Percentiles rank a stretch among this genome's conserved stretches.
These are phyloP conservation scores for Mortierella sp. DNA, from an alignment of 371 early-diverging fungal genomes.

Conservation along the genomic window DNA sequence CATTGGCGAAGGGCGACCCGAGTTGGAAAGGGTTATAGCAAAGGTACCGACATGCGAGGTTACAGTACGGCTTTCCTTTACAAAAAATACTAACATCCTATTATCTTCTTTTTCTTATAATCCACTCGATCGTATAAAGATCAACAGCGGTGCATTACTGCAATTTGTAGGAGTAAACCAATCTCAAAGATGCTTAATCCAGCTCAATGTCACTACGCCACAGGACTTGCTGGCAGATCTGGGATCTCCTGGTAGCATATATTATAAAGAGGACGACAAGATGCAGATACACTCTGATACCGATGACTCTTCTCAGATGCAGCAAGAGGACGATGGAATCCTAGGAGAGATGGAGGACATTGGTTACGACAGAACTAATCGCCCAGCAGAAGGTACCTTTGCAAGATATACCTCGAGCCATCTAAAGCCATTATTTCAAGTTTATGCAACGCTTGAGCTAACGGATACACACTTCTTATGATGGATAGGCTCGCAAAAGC, in stretches of 20 bases:
- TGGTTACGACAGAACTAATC: slow-evolving; percentile 33
- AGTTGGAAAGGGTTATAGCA: slow-evolving; percentile 66
- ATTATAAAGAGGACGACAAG: slow-evolving; percentile 80
- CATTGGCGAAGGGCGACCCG: slow-evolving; percentile 57
- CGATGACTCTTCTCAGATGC: slow-evolving; percentile 16
- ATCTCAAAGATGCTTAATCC: slow-evolving; percentile 51
- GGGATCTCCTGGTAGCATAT: slow-evolving; percentile 72
- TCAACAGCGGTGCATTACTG: slow-evolving; percentile 44
- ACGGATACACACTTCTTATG: neutral
- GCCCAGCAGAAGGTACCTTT: slow-evolving; percentile 40
- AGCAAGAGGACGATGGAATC: slow-evolving; percentile 39
- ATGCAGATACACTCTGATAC: slow-evolving; percentile 76
- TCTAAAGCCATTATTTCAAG: too few relatives aligned
- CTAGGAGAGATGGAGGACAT: slow-evolving; percentile 51
- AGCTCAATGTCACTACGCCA: slow-evolving; percentile 63
- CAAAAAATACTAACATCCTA: too few relatives aligned
- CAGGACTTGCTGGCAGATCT: slow-evolving; percentile 82
- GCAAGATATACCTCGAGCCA: neutral
- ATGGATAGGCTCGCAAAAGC: slow-evolving; percentile 51
- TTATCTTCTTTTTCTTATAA: neutral
- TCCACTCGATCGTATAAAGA: slow-evolving; percentile 4
- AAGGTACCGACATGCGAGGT: slow-evolving; percentile 49
- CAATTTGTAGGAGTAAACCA: slow-evolving; percentile 38
- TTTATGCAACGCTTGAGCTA: neutral
- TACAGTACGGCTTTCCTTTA: neutral